Percentiles rank a stretch among this genome's conserved stretches.
phyloP scores from a whole-genome alignment of 495 filamentous ascomycete genomes.

The Trichoderma orchidacearum region DNA sequence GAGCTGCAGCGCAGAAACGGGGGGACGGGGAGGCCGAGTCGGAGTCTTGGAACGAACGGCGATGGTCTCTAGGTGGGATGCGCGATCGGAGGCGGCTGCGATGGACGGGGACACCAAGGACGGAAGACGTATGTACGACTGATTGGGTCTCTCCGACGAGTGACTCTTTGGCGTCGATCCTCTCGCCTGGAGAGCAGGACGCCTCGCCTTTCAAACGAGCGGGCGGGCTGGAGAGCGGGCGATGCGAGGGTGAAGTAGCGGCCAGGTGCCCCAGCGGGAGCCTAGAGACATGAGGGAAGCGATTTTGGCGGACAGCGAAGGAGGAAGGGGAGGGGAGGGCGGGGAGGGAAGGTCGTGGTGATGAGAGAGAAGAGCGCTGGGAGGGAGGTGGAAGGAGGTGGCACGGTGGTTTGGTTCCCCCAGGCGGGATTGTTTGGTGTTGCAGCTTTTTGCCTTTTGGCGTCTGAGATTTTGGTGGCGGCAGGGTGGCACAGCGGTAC shows the following conservation, averaged over 20 bases:
- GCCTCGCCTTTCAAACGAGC: neutral
- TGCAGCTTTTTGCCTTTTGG: neutral
- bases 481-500: neutral
- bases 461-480: neutral
- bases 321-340: neutral
- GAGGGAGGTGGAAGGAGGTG: neutral
- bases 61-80: too few species aligned
- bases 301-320: neutral
- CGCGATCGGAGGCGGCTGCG: too few species aligned
- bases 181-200: neutral
- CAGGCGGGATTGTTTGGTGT: neutral
- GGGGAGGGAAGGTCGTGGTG: neutral
- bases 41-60: too few species aligned
- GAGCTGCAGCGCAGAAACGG: neutral
- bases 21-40: too few species aligned
- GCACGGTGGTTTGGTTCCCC: neutral
- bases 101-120: too few species aligned
- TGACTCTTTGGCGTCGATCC: neutral
- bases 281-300: neutral
- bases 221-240: neutral
- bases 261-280: neutral
- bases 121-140: too few species aligned
- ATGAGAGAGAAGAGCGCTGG: too few species aligned
- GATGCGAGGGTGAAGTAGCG: neutral
- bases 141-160: neutral